phyloP scores from a whole-genome alignment of 257 asterid species.

The Solanum paucissectum region DNA sequence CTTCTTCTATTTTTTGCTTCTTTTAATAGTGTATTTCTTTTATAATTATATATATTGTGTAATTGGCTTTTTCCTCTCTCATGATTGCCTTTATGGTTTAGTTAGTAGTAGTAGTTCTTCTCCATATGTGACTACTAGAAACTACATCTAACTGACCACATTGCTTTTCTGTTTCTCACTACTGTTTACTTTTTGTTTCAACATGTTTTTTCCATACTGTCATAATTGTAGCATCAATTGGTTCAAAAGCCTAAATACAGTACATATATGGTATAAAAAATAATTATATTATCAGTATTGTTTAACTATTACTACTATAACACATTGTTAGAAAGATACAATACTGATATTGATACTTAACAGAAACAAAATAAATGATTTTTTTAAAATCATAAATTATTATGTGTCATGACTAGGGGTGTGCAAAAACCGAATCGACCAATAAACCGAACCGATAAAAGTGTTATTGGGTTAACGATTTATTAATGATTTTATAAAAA shows the following conservation, averaged over 20 bases:
- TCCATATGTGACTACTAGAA: neutral
- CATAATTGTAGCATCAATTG: neutral
- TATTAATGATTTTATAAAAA: too few relatives aligned
- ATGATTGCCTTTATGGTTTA: conserved; percentile 3
- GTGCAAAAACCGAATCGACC: too few relatives aligned
- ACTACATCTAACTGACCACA: neutral
- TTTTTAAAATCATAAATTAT: neutral
- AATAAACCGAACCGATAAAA: too few relatives aligned
- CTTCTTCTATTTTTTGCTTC: neutral
- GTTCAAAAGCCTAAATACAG: neutral
- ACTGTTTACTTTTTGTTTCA: neutral
- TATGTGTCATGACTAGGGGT: neutral
- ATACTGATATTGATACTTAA: neutral
- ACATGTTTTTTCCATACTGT: neutral
- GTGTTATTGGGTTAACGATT: too few relatives aligned
- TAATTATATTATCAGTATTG: neutral
- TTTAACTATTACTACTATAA: neutral
- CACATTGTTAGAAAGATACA: neutral
- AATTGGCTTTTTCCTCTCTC: neutral
- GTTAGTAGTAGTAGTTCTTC: neutral
- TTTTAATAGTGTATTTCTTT: neutral
- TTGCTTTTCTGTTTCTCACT: neutral
- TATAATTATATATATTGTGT: neutral
- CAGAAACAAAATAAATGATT: neutral
- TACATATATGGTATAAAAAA: neutral